phyloP scores from a whole-genome alignment of 495 filamentous ascomycete species.

The Podospora sp. region DNA sequence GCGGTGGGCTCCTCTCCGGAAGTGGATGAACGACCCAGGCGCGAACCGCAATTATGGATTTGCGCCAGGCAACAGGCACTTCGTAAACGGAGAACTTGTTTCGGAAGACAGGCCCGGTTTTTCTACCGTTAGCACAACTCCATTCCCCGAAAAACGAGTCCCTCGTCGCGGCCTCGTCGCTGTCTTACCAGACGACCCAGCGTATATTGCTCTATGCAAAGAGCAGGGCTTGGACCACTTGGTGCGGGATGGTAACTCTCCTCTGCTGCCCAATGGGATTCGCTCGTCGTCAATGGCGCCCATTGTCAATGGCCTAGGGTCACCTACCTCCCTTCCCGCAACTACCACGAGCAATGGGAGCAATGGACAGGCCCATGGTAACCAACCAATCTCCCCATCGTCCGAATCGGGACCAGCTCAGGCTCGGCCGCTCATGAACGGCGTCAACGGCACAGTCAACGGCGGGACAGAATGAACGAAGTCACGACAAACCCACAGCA shows the following conservation, averaged over 20 bases:
- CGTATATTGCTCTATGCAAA: slow-evolving; percentile 47
- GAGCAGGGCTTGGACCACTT: slow-evolving; percentile 50
- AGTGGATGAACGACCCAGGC: slow-evolving; percentile 58
- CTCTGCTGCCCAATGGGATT: slow-evolving; percentile 38
- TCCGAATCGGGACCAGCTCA: slow-evolving; percentile 35
- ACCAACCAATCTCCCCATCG: slow-evolving; percentile 38
- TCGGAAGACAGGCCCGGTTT: slow-evolving; percentile 43
- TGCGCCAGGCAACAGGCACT: slow-evolving; percentile 51
- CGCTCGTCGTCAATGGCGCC: slow-evolving; percentile 33
- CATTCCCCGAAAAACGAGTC: slow-evolving; percentile 50
- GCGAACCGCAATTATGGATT: slow-evolving; percentile 41
- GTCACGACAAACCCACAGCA: neutral
- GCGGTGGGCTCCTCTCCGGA: slow-evolving; percentile 42
- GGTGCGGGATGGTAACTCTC: slow-evolving; percentile 30
- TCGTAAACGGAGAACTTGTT: slow-evolving; percentile 48
- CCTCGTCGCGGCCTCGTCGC: slow-evolving; percentile 49
- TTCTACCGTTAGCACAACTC: slow-evolving; percentile 42
- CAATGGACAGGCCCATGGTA: slow-evolving; percentile 13
- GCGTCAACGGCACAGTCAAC: slow-evolving; percentile 28
- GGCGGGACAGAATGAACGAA: slow-evolving; percentile 10
- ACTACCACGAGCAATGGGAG: neutral
- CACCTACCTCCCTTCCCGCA: slow-evolving; percentile 21
- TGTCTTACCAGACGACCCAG: slow-evolving; percentile 49
- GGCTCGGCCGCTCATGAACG: slow-evolving; percentile 35
- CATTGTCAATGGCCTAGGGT: slow-evolving; percentile 28